phyloP scores from a whole-genome alignment of 2,329 filamentous ascomycete genomes.

The Neodidymelliopsis sp. region DNA sequence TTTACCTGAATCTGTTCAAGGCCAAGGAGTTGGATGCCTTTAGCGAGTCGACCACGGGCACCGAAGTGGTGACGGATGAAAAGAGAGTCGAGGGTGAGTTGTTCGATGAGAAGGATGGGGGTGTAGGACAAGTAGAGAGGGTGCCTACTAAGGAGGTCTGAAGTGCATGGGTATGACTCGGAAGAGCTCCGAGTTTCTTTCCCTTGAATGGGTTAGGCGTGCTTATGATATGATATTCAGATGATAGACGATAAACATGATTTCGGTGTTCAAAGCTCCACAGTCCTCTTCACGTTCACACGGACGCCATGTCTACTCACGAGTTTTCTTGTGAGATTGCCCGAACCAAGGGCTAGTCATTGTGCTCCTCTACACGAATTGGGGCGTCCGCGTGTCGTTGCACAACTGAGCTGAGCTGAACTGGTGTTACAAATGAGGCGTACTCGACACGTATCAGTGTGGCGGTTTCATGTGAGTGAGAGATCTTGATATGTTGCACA shows the following conservation, averaged over 20 bases:
- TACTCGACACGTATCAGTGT: neutral
- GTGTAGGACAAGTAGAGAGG: constrained; percentile 18
- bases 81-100: constrained; percentile 15
- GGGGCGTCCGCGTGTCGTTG: constrained; percentile 10
- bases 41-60: constrained; percentile 23
- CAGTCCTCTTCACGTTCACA: too few relatives aligned
- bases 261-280: too few relatives aligned
- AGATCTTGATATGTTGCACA: neutral
- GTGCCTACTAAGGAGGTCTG: too few relatives aligned
- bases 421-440: neutral
- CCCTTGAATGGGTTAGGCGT: too few relatives aligned
- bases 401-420: constrained; percentile 9
- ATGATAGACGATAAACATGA: too few relatives aligned
- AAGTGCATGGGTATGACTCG: too few relatives aligned
- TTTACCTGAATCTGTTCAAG: constrained; percentile 39
- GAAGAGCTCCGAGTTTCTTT: too few relatives aligned
- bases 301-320: too few relatives aligned
- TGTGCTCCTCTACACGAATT: too few relatives aligned
- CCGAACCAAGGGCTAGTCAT: too few relatives aligned
- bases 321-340: too few relatives aligned
- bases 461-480: neutral
- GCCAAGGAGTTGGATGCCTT: constrained; percentile 40
- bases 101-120: constrained; percentile 21
- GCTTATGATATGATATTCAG: too few relatives aligned
- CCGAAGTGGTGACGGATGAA: constrained; percentile 5